Evolutionary conservation across 495 filamentous ascomycete species (phyloP).

Genomic region (Achaetomiella virescens): DNA sequence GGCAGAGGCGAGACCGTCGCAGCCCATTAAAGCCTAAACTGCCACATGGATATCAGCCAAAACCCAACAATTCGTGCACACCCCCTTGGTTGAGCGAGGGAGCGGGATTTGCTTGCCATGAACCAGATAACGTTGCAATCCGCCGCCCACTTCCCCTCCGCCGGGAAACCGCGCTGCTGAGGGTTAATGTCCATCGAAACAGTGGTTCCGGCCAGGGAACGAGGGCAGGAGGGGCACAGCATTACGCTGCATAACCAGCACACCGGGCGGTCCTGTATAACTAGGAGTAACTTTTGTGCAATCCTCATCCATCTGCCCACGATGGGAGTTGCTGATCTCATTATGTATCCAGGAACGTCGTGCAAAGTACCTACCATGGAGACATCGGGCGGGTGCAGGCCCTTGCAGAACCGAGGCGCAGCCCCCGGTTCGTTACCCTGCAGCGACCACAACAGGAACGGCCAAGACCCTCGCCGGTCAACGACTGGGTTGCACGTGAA

Average conservation of each 20-base stretch:
- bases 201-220: slow-evolving; percentile 18
- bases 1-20: slow-evolving; percentile 7
- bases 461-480: slow-evolving; percentile 9
- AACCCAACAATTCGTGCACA: slow-evolving; percentile 26
- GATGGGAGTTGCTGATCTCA: background rate
- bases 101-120: background rate
- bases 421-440: background rate
- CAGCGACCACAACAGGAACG: background rate
- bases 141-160: slow-evolving; percentile 16
- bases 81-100: background rate
- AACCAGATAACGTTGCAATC: background rate
- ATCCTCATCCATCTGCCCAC: background rate
- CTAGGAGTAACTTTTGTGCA: background rate
- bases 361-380: background rate
- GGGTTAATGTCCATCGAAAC: slow-evolving; percentile 24
- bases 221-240: no score
- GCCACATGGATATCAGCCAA: slow-evolving; percentile 34
- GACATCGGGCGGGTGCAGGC: background rate
- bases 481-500: slow-evolving; percentile 20
- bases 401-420: slow-evolving; percentile 16
- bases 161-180: slow-evolving; percentile 17
- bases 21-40: slow-evolving; percentile 28
- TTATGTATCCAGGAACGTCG: no score
- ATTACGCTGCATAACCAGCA: no score
- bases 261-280: no score